These are phyloP conservation scores for Kwoniella dendrophila DNA, from an alignment of 768 basidiomycete genomes.

Conservation along the genomic window DNA sequence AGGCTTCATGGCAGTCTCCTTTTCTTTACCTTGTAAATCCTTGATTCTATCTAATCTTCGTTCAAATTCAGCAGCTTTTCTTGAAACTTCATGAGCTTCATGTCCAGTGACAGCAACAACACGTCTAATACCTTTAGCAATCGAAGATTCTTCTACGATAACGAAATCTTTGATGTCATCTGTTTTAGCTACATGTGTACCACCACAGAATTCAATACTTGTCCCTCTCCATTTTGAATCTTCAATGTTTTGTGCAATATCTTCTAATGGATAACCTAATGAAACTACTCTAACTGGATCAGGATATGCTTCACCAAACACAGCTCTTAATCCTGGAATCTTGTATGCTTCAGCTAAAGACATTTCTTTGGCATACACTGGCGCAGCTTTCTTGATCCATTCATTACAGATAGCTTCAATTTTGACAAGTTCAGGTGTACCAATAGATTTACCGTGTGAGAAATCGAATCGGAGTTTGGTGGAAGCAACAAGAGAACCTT, in stretches of 20 bases:
- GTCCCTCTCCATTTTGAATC: constrained; percentile 89
- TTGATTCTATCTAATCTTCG: constrained; percentile 68
- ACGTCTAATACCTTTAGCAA: constrained; percentile 95
- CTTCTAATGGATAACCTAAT: constrained; percentile 81
- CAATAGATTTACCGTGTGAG: constrained; percentile 87
- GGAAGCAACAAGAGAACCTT: constrained; percentile 94
- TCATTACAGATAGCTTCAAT: constrained; percentile 82
- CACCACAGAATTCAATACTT: constrained; percentile 96
- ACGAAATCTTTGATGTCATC: constrained; percentile 97
- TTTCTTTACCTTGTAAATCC: constrained; percentile 68
- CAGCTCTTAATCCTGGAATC: constrained; percentile 92
- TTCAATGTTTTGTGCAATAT: constrained; percentile 79
- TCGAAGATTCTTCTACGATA: constrained; percentile 92
- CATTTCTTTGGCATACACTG: constrained; percentile 85
- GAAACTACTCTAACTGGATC: constrained; percentile 96
- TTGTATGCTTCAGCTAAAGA: constrained; percentile 73
- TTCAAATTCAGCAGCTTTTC: constrained; percentile 67
- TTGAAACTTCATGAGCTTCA: constrained; percentile 81
- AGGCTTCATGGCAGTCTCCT: constrained; percentile 83
- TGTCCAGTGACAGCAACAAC: constrained; percentile 92
- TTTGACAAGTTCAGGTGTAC: constrained; percentile 71
- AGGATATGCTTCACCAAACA: constrained; percentile 97
- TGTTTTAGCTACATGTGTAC: constrained; percentile 95
- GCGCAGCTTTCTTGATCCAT: constrained; percentile 88
- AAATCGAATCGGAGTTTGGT: constrained; percentile 97